These are phyloP conservation scores for Albifimbria verrucaria DNA, from an alignment of 2,329 filamentous ascomycete genomes.

Conservation along the genomic window DNA sequence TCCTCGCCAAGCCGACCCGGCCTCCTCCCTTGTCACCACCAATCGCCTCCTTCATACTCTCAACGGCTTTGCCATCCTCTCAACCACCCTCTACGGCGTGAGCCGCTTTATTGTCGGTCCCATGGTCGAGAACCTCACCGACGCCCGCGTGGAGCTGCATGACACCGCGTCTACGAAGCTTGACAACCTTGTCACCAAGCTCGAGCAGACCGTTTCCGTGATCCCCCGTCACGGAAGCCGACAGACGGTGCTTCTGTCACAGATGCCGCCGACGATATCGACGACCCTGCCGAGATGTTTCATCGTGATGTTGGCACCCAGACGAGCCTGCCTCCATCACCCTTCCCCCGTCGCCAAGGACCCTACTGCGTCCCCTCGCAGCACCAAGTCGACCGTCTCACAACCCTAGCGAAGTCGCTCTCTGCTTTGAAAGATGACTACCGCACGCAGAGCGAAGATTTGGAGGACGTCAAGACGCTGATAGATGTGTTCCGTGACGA, in stretches of 20 bases:
- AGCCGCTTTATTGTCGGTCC: constrained; percentile 66
- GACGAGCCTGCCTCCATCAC: constrained; percentile 47
- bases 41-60: constrained; percentile 56
- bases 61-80: constrained; percentile 54
- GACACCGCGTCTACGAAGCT: constrained; percentile 44
- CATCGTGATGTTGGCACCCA: constrained; percentile 79
- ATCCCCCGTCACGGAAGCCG: constrained; percentile 36
- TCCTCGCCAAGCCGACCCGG: constrained; percentile 54
- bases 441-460: constrained; percentile 41
- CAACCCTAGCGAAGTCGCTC: constrained; percentile 38
- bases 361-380: constrained; percentile 24
- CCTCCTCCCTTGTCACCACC: constrained; percentile 63
- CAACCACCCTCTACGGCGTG: constrained; percentile 66
- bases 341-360: constrained; percentile 9
- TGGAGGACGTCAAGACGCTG: constrained; percentile 48
- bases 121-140: constrained; percentile 51
- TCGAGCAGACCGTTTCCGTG: constrained; percentile 58
- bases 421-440: constrained; percentile 41
- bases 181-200: constrained; percentile 42
- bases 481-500: constrained; percentile 62
- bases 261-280: constrained; percentile 43
- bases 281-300: constrained; percentile 74
- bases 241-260: constrained; percentile 15
- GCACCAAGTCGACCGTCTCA: constrained; percentile 39
- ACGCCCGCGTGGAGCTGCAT: constrained; percentile 52